Evolutionary conservation across 2,329 filamentous ascomycete genomes (phyloP).

Genomic region (Alternaria angustiovoidea): DNA sequence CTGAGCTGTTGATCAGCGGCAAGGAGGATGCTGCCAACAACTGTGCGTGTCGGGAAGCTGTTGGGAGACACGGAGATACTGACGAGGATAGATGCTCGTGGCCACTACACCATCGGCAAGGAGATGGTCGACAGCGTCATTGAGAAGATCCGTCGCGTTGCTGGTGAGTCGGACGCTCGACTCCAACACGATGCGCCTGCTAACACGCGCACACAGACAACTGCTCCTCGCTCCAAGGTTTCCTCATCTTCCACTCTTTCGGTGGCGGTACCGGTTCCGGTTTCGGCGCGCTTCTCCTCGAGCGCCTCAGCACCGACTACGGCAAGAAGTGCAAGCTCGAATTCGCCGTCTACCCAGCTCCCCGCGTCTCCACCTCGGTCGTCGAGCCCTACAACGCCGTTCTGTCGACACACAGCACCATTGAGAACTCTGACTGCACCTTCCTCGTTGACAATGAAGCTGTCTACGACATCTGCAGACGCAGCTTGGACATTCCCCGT

Average conservation of each 20-base stretch:
- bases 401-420: constrained; percentile 76
- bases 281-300: constrained; percentile 75
- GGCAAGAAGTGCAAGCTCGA: constrained; percentile 82
- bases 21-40: constrained; percentile 82
- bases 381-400: constrained; percentile 80
- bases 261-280: constrained; percentile 77
- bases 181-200: neutral
- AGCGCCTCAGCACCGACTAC: constrained; percentile 76
- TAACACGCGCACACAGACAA: constrained; percentile 62
- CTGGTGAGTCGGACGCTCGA: constrained; percentile 58
- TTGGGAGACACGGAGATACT: constrained; percentile 15
- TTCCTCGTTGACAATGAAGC: constrained; percentile 79
- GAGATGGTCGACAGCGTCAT: constrained; percentile 77
- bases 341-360: constrained; percentile 75
- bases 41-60: constrained; percentile 56
- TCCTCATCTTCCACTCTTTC: constrained; percentile 79
- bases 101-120: constrained; percentile 79
- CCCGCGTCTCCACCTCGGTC: constrained; percentile 73
- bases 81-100: constrained; percentile 66
- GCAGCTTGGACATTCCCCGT: constrained; percentile 74
- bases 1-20: constrained; percentile 74
- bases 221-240: constrained; percentile 76
- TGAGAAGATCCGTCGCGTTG: constrained; percentile 73
- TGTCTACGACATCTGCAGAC: constrained; percentile 78
- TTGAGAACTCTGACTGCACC: constrained; percentile 81